Evolutionary conservation across 1,139 yeast species (phyloP), one percentile per base, ranked within the genome.

Genomic region (Sugiyamaella pinicola): DNA sequence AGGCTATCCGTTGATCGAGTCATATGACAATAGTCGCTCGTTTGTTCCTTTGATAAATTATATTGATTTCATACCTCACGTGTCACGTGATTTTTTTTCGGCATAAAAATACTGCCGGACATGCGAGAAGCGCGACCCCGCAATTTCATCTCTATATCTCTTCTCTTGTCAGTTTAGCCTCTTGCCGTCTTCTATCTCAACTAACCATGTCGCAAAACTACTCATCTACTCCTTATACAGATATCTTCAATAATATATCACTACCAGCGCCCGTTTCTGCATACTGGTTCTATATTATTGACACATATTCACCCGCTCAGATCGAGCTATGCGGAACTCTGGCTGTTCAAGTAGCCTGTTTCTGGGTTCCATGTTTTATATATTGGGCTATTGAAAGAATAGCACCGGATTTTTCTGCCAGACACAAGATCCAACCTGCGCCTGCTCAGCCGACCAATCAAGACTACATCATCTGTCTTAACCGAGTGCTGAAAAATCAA

Each of bases 351-450:
- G 18, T 60, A 8, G n/a, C 57, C n/a, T 53, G 53, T 17, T 60
- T 60, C 42, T 60, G 62, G 62, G 24, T 55, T 3, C 61, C 60
- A 3, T 57, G 61, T 18, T 49, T 57, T 0, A 19, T 58, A 5
- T 60, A 55, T 31, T 46, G 55, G 31, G 28, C 45, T 13, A 38
- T 60, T 8, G 57, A 57, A 15, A 41, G 29, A 10, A 22, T 54
- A 4, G 55, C 55, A 2, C 61, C 62, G 0, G 40, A 37, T 19
- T 53, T 57, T 22, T 55, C 62, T 9, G 51, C 54, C 21, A 34
- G 54, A 8, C 64, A 61, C 51, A 61, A 60, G 53, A 42, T 61
- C 15, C 64, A 61, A 45, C 55, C 58, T 4, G 52, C 56, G 1
- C 49, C 50, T 8, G 54, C 45, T 17, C 63, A 59, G 52, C 62